Evolutionary conservation across 2,329 filamentous ascomycete species (phyloP).

Genomic region (Fonsecaea erecta): DNA sequence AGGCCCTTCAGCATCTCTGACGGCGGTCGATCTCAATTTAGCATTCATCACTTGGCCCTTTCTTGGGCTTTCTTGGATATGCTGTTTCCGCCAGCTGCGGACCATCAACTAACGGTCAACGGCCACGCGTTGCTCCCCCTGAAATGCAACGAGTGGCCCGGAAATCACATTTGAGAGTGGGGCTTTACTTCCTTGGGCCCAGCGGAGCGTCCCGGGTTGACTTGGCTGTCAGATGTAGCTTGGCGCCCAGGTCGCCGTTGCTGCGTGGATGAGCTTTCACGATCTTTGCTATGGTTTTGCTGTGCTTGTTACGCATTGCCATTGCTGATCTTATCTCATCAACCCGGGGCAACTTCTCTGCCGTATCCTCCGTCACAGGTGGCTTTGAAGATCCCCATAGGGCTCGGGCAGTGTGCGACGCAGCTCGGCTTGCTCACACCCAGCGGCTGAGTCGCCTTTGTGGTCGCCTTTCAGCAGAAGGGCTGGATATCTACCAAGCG

Average conservation of each 20-base stretch:
- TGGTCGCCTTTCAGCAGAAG: slow-evolving; percentile 1
- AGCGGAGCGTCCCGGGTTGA: slow-evolving; percentile 15
- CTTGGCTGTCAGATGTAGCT: slow-evolving; percentile 30
- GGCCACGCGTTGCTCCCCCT: slow-evolving; percentile 9
- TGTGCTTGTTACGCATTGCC: slow-evolving; percentile 4
- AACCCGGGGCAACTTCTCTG: neutral
- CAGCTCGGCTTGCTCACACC: slow-evolving; percentile 2
- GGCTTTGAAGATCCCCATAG: neutral
- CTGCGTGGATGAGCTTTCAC: slow-evolving; percentile 16
- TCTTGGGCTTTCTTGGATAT: slow-evolving; percentile 17
- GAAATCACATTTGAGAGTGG: slow-evolving; percentile 6
- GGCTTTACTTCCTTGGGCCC: slow-evolving; percentile 6
- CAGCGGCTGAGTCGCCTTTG: slow-evolving; percentile 1
- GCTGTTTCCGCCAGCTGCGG: slow-evolving; percentile 13
- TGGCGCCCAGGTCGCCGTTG: slow-evolving; percentile 19
- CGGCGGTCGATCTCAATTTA: neutral
- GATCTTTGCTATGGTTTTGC: slow-evolving; percentile 8
- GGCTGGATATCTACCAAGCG: slow-evolving; percentile 3
- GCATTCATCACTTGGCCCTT: slow-evolving; percentile 6
- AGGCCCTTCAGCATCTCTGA: slow-evolving; percentile 9
- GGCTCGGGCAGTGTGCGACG: neutral
- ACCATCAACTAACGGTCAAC: neutral
- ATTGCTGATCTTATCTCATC: slow-evolving; percentile 11
- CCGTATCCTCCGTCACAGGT: neutral
- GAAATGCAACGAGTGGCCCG: neutral